Evolutionary conservation across 1,284 basidiomycete genomes (phyloP).

Genomic region (Ceratobasidium theobromae): DNA sequence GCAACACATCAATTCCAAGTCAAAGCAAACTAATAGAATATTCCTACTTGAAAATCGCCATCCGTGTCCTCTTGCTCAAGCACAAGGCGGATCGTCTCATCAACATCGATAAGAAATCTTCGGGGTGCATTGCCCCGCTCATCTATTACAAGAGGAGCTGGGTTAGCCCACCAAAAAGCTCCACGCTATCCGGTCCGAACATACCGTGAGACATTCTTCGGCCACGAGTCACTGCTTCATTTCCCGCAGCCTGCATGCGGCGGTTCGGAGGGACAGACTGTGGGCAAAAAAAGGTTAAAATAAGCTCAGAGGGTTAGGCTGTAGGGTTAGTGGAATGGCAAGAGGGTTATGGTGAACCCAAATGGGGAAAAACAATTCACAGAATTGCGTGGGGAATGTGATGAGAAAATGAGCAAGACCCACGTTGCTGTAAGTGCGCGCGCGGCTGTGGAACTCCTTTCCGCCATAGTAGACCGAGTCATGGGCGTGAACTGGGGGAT

Average conservation of each 20-base stretch:
- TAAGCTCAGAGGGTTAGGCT: background rate
- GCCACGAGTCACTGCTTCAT: slow-evolving; percentile 31
- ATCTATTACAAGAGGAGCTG: slow-evolving; percentile 42
- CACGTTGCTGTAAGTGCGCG: slow-evolving; percentile 83
- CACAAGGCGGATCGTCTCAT: slow-evolving; percentile 94
- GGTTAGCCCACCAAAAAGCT: too few relatives aligned
- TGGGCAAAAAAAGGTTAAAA: background rate
- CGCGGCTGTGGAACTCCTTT: slow-evolving; percentile 70
- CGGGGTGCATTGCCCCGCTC: slow-evolving; percentile 52
- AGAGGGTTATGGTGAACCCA: slow-evolving; percentile 8
- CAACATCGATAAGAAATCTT: slow-evolving; percentile 97
- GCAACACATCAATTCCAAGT: background rate
- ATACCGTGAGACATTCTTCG: slow-evolving; percentile 36
- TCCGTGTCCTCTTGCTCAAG: slow-evolving; percentile 99
- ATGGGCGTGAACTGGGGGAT: slow-evolving; percentile 62
- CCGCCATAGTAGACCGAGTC: slow-evolving; percentile 82
- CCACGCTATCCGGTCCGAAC: too few relatives aligned
- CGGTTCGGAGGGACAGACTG: slow-evolving; percentile 24
- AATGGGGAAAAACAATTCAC: background rate
- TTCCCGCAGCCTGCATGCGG: slow-evolving; percentile 31
- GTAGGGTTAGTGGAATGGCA: slow-evolving; percentile 2
- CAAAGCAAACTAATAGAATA: slow-evolving; percentile 30
- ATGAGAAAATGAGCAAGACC: slow-evolving; percentile 39
- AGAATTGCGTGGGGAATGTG: slow-evolving; percentile 14
- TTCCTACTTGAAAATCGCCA: slow-evolving; percentile 77